Evolutionary conservation across 306 rosid species (phyloP), one percentile per base, ranked within the genome.

Genomic region (Spatholobus suberectus): DNA sequence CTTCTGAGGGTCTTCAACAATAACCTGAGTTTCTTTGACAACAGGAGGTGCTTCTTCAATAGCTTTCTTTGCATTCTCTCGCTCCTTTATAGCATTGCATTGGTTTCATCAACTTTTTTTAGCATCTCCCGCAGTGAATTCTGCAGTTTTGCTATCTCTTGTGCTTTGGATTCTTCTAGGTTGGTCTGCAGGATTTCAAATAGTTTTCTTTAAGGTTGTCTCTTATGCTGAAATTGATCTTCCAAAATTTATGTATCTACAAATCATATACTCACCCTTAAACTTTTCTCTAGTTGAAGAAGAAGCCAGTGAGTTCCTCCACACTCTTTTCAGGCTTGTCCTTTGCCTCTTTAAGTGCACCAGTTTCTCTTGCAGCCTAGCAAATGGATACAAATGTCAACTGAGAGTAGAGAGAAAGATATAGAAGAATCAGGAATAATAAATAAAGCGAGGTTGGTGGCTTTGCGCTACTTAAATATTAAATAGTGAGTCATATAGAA

Each of bases 261-360:
- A 72, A 87, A 73, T 57, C 61, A 77, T 57, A 68, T 57, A 78
- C 84, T 86, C 89, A 94, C 98, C 91, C 97, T 88, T 68, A 94
- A 88, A 74, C 97, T 88, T 84, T 94, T 94, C 78, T 94, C 98
- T 82, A 94, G 82, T 76, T 94, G 98, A 82, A 94, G 84, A 82
- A 97, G 95, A n/a, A n/a, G 95, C 94, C 92, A 85, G 92, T 90
- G 84, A 94, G 92, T 80, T 94, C 98, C 87, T 92, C 98, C 77
- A 92, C 95, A 38, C 85, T 83, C 83, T 94, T 94, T 88, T 90
- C 95, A 83, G 92, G 90, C 83, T 88, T 89, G 87, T 92, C 95
- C 87, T 94, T 94, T 74, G 94, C 92, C 74, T 94, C 98, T 84
- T 94, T 75, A 88, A 94, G 98, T 58, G 97, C 97, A 0, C 98